Base-by-base conservation (phyloP, 305 asterid genomes). In the Fraxinus angustifolia region DNA sequence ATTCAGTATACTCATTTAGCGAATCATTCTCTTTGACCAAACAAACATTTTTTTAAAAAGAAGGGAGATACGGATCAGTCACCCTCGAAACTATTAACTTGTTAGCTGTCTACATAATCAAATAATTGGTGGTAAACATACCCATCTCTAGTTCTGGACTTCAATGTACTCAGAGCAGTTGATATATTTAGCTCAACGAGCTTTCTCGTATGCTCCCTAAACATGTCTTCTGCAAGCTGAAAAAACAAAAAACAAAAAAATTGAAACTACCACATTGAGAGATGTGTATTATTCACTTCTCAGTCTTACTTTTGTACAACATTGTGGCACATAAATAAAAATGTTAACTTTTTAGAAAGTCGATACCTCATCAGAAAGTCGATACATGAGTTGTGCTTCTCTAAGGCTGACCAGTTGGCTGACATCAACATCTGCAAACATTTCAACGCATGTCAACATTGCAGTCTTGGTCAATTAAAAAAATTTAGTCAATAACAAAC, bases 151-250 rank as follows among this genome's bases (percentile, higher is more conserved):
- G 91, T 83, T 88, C 99, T 89, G 83, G 98, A 96, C 87, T 94
- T 93, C 90, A 90, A 84, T 26, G 87, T 79, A 81, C 74, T 82
- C 82, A 93, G 86, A 82, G 99, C 97, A 80, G 86, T 89, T 60
- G 98, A 84, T 89, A 94, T 87, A 87, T 86, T 84, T 84, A 87
- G 88, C 87, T 94, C 98, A 79, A 87, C 96, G 83, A 94, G 91
- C 92, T 91, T 94, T 88, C 98, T 91, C 21, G 93, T 88, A 88
- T 90, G 94, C 89, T 94, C 96, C 89, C 93, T 93, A 85, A 96
- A 93, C 96, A 92, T 90, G 82, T 90, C 97, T 80, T 84, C 98
- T 80, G 98, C 98, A 84, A 94, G 92, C 99, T 96, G 89, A 83
- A 88, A 75, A 79, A 56, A 73, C 26, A 53, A 56, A 79, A 12